A percentile compares a stretch with the other conserved stretches of the same genome.
These are phyloP conservation scores for Melampsora occidentalis DNA, from an alignment of 1,284 basidiomycete species.

Conservation along the genomic window DNA sequence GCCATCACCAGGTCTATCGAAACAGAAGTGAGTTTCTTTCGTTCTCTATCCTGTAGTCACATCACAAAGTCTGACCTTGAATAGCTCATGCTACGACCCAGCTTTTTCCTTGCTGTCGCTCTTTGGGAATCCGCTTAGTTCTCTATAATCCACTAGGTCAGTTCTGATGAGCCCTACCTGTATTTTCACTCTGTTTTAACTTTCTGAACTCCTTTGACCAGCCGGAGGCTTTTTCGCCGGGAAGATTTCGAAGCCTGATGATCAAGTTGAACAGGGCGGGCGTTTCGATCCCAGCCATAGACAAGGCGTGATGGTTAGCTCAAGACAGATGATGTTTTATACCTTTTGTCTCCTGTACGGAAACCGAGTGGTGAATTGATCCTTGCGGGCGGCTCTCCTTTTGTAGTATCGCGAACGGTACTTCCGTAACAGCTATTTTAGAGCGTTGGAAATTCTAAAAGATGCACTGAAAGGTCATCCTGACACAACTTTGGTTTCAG, in stretches of 20 bases:
- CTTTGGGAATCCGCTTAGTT: conserved; percentile 18
- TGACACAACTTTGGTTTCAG: background rate
- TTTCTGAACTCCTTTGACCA: background rate
- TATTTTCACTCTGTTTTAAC: too few relatives aligned
- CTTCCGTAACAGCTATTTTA: background rate
- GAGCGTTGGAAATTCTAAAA: background rate
- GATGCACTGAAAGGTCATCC: conserved; percentile 10
- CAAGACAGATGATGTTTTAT: background rate
- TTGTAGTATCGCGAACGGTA: conserved; percentile 10
- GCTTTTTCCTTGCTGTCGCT: conserved; percentile 28
- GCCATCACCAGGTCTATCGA: conserved; percentile 58
- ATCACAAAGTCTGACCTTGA: background rate
- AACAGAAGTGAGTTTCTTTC: conserved; percentile 57
- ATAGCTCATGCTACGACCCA: background rate
- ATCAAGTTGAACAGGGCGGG: conserved; percentile 2
- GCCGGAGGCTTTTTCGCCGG: conserved; percentile 35
- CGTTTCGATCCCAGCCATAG: background rate
- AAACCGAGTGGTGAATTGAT: background rate
- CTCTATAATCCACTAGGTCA: conserved; percentile 31
- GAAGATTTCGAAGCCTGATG: conserved; percentile 9
- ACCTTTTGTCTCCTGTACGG: background rate
- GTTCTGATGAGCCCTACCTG: too few relatives aligned
- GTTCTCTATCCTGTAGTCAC: background rate
- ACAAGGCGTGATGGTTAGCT: conserved; percentile 4
- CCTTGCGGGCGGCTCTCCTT: background rate